phyloP scores from a whole-genome alignment of 202 grass and related monocot genomes.

The Musa balbisiana region DNA sequence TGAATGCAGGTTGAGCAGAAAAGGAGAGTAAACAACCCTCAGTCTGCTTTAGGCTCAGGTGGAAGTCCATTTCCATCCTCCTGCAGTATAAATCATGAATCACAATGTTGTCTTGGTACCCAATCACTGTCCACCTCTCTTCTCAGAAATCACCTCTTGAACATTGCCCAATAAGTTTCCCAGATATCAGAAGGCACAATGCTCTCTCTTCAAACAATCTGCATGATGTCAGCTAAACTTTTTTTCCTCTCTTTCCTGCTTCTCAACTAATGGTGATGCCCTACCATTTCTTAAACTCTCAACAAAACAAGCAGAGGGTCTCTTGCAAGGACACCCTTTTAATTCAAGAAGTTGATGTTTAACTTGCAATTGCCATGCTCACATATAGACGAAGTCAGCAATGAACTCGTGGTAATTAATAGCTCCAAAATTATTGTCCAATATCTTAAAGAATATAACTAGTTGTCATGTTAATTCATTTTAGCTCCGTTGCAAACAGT shows the following conservation, averaged over 20 bases:
- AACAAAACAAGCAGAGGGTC: slow-evolving; percentile 1
- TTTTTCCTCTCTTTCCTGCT: neutral
- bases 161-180: neutral
- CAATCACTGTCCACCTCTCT: slow-evolving; percentile 38
- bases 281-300: neutral
- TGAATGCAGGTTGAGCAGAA: slow-evolving; percentile 36
- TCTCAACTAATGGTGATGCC: neutral
- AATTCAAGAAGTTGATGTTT: neutral
- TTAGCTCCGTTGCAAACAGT: too few relatives aligned
- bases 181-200: neutral
- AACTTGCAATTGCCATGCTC: neutral
- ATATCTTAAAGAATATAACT: too few relatives aligned
- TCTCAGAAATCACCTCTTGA: neutral
- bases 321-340: neutral
- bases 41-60: slow-evolving; percentile 38
- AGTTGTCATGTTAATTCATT: too few relatives aligned
- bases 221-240: too few relatives aligned
- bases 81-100: slow-evolving; percentile 35
- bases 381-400: neutral
- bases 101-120: slow-evolving; percentile 38
- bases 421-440: too few relatives aligned
- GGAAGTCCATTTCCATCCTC: slow-evolving; percentile 32
- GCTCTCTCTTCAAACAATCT: neutral
- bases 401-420: neutral
- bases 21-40: slow-evolving; percentile 1